Evolutionary conservation across 2,329 filamentous ascomycete genomes (phyloP), one percentile per base, ranked within the genome.

Genomic region (Botrytis fragariae): DNA sequence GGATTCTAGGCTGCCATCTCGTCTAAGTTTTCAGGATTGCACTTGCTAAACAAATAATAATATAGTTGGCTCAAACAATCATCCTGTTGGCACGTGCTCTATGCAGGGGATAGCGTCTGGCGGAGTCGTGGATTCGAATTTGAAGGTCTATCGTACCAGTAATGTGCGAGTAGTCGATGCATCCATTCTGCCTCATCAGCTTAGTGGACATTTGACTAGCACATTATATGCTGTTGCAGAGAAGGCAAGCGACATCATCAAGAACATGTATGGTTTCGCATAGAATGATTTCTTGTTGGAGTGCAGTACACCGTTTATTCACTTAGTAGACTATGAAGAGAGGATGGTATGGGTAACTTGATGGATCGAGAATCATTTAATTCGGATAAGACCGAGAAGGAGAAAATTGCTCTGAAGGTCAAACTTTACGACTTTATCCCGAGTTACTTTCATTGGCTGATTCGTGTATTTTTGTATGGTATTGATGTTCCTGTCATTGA

Each of bases 91-190:
- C 1, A 77, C 75, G 16, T 77, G 76, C 62, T 71, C 76, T 4
- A 77, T 77, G 76, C 73, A 75, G 70, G 60, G 65, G 10, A 72
- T 63, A 42, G 69, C 73, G 16, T 67, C 72, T 14, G 76, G 75
- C 9, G 76, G 76, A 14, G 76, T 77, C 29, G 76, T 77, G 32
- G 76, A 77, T 69, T 44, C 63, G 10, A 68, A 72, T 37, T 70
- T 77, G 74, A 76, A 54, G 51, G 76, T 77, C 4, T 77, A 77
- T 74, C 73, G 74, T 12, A 74, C 72, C 35, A 71, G 54, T 51
- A 74, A 74, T 42, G 71, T 77, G 44, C 73, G 75, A 44, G 76
- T 77, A 3, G 74, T 75, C 20, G 76, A 77, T 76, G 76, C 76
- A 5, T 76, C 74, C 37, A 60, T 77, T 42, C 72, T 73, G 44